phyloP scores from a whole-genome alignment of 2,329 filamentous ascomycete genomes.

The Clonostachys solani region DNA sequence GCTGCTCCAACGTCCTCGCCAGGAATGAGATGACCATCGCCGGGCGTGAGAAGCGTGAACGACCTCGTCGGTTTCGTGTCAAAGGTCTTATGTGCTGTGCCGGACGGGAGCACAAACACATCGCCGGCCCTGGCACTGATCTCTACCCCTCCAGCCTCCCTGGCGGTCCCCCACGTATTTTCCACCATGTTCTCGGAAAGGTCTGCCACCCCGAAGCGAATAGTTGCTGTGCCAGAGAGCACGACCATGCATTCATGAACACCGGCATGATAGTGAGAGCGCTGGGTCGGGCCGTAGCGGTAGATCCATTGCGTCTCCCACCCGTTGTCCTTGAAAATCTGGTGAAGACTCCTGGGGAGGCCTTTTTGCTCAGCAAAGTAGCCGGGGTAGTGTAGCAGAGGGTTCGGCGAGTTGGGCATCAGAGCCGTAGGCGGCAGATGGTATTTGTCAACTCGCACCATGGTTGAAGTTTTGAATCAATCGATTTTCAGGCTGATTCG shows the following conservation, averaged over 20 bases:
- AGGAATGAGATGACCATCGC: slow-evolving; percentile 27
- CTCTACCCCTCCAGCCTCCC: slow-evolving; percentile 43
- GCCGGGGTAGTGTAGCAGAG: slow-evolving; percentile 47
- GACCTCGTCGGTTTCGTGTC: slow-evolving; percentile 27
- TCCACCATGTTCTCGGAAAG: slow-evolving; percentile 28
- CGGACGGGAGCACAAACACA: slow-evolving; percentile 54
- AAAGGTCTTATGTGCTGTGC: slow-evolving; percentile 50
- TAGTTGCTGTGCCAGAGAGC: slow-evolving; percentile 44
- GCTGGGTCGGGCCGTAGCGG: slow-evolving; percentile 49
- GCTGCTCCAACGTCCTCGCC: slow-evolving; percentile 22
- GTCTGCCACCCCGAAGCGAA: slow-evolving; percentile 52
- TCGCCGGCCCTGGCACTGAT: slow-evolving; percentile 45
- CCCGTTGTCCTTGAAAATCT: slow-evolving; percentile 39
- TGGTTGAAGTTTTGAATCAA: slow-evolving; percentile 1
- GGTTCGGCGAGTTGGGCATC: slow-evolving; percentile 46
- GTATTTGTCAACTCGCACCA: slow-evolving; percentile 24
- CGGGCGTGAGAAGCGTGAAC: slow-evolving; percentile 34
- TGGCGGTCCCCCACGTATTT: slow-evolving; percentile 28
- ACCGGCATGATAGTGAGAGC: slow-evolving; percentile 51
- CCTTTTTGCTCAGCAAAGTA: slow-evolving; percentile 23
- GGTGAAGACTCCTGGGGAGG: slow-evolving; percentile 33
- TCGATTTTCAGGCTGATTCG: too few species aligned
- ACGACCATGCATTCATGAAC: slow-evolving; percentile 57
- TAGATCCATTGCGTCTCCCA: slow-evolving; percentile 54
- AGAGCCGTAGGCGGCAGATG: slow-evolving; percentile 35